Evolutionary conservation across 805 yeast species (phyloP).

Genomic region (Metschnikowia hibisci): DNA sequence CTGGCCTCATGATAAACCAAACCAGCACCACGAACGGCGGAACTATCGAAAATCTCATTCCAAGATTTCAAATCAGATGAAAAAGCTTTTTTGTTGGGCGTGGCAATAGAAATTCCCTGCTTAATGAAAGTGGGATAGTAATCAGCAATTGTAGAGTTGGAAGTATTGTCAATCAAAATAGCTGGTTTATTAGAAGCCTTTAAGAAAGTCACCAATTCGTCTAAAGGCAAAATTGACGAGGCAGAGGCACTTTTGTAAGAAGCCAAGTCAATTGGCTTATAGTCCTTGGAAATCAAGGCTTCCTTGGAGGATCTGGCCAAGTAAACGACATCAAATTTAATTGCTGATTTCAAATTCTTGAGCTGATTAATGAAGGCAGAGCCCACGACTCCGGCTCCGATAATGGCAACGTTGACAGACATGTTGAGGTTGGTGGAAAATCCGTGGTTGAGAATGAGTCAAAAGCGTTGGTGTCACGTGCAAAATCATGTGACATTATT

Average conservation of each 20-base stretch:
- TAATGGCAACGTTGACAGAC: constrained; percentile 44
- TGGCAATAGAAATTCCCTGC: constrained; percentile 86
- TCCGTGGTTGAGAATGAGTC: neutral
- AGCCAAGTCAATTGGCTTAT: constrained; percentile 62
- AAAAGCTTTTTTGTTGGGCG: constrained; percentile 98
- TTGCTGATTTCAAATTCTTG: constrained; percentile 52
- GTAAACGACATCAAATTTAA: constrained; percentile 71
- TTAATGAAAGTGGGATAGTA: constrained; percentile 71
- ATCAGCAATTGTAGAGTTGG: constrained; percentile 72
- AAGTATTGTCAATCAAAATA: constrained; percentile 90
- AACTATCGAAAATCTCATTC: constrained; percentile 63
- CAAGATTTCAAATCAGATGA: constrained; percentile 72
- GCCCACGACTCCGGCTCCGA: constrained; percentile 93
- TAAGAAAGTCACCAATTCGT: constrained; percentile 59
- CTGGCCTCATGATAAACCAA: constrained; percentile 97
- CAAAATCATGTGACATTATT: neutral
- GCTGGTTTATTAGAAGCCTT: constrained; percentile 68
- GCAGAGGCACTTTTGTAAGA: constrained; percentile 50
- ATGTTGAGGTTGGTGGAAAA: constrained; percentile 10
- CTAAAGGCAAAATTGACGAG: constrained; percentile 49
- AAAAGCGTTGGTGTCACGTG: neutral
- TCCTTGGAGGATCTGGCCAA: constrained; percentile 68
- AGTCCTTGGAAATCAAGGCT: constrained; percentile 66
- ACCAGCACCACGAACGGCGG: constrained; percentile 53
- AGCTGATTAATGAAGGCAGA: constrained; percentile 85